Percentiles rank a stretch among this genome's conserved stretches.
These are phyloP conservation scores for Clavispora phyllophila DNA, from an alignment of 805 yeast genomes.

Conservation along the genomic window DNA sequence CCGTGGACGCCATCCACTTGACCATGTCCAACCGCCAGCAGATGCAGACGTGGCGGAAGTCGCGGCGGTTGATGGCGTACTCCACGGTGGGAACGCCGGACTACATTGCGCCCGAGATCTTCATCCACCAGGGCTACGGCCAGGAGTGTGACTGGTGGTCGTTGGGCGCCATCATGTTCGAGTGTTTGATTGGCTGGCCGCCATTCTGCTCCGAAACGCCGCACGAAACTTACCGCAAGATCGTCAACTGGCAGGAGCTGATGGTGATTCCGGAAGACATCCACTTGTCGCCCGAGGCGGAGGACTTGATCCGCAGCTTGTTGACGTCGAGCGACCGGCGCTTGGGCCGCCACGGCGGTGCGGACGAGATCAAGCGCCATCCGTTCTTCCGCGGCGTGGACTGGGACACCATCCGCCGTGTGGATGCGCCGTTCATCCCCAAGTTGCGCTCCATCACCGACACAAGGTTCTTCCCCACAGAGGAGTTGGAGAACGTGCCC, in stretches of 20 bases:
- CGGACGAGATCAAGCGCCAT: constrained; percentile 83
- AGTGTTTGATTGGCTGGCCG: constrained; percentile 95
- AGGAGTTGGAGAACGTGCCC: constrained; percentile 91
- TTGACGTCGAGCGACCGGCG: constrained; percentile 76
- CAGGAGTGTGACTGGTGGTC: constrained; percentile 99
- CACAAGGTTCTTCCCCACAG: constrained; percentile 96
- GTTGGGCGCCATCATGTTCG: constrained; percentile 93
- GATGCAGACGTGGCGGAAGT: constrained; percentile 93
- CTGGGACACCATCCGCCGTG: constrained; percentile 83
- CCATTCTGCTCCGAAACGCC: constrained; percentile 95
- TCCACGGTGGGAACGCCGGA: constrained; percentile 97
- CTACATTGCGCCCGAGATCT: constrained; percentile 93
- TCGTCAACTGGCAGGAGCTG: constrained; percentile 86
- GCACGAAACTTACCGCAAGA: constrained; percentile 88
- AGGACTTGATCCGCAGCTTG: constrained; percentile 73
- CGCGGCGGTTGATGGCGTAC: constrained; percentile 88
- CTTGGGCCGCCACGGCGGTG: constrained; percentile 86
- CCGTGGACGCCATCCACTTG: constrained; percentile 91
- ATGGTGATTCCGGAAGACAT: constrained; percentile 87
- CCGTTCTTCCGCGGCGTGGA: constrained; percentile 95
- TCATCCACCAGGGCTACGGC: constrained; percentile 89
- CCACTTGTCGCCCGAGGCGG: constrained; percentile 83
- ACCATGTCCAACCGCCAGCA: constrained; percentile 94
- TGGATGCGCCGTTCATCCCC: constrained; percentile 92
- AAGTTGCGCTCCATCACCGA: constrained; percentile 88